phyloP scores from a whole-genome alignment of 176 grass and related monocot species.

The Melocanna baccifera region DNA sequence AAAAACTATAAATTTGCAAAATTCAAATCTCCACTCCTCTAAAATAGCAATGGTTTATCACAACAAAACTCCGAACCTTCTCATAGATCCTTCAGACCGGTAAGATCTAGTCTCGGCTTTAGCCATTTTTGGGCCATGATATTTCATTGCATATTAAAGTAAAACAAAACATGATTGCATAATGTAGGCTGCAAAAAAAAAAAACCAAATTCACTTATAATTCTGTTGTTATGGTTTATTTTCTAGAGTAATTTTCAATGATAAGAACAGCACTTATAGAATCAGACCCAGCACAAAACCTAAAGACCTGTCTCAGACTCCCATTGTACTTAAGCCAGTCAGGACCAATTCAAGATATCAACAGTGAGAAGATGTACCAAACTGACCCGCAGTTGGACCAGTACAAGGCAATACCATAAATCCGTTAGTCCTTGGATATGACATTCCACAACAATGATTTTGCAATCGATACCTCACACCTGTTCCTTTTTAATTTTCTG shows the following conservation, averaged over 20 bases:
- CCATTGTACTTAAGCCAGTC: slow-evolving; percentile 2
- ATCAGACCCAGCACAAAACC: slow-evolving; percentile 16
- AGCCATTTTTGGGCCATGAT: not conserved
- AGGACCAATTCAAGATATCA: slow-evolving; percentile 4
- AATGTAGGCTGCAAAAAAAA: not conserved
- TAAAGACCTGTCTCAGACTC: not conserved
- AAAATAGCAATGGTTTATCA: too few species aligned
- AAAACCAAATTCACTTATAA: not conserved
- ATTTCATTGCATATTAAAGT: not conserved
- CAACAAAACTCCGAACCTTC: too few species aligned
- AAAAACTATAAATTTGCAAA: too few species aligned
- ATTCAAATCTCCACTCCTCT: too few species aligned
- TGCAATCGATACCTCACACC: slow-evolving; percentile 25
- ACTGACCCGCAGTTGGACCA: not conserved
- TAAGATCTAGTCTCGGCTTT: not conserved
- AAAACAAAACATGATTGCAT: not conserved
- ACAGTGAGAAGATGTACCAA: not conserved
- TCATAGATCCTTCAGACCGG: too few species aligned
- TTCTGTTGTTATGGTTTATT: not conserved
- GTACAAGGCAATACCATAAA: not conserved
- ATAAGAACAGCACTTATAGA: not conserved
- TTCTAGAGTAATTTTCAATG: not conserved
- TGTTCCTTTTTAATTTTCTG: slow-evolving; percentile 19
- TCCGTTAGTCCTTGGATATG: not conserved
- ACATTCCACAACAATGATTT: slow-evolving; percentile 31